Percentiles rank a stretch among this genome's conserved stretches.
Conservation (phyloP, 495 filamentous ascomycete species). For the Aspergillus saccharolyticus region DNA sequence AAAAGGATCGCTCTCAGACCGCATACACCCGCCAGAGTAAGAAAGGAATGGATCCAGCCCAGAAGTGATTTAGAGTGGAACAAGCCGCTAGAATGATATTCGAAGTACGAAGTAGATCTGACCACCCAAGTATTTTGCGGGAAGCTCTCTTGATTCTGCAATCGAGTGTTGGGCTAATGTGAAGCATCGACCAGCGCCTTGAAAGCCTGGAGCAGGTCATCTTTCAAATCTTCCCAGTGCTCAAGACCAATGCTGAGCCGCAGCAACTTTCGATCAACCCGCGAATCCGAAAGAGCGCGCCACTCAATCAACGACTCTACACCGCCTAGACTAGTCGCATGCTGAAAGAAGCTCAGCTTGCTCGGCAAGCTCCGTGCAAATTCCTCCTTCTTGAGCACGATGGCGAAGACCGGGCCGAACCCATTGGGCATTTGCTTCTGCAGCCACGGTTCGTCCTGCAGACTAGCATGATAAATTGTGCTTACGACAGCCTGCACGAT, state of each 20-base stretch:
- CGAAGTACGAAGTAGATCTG: too few relatives aligned
- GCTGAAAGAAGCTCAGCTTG: constrained; percentile 71
- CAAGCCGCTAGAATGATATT: too few relatives aligned
- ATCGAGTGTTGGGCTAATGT: too few relatives aligned
- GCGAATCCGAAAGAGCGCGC: constrained; percentile 65
- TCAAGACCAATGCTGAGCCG: constrained; percentile 77
- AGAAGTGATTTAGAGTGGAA: too few relatives aligned
- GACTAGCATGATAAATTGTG: constrained; percentile 63
- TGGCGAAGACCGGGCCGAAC: constrained; percentile 73
- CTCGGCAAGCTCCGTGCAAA: constrained; percentile 62
- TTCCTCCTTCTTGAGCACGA: constrained; percentile 52
- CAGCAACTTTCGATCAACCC: constrained; percentile 61
- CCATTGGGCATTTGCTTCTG: constrained; percentile 78
- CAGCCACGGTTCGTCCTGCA: constrained; percentile 68
- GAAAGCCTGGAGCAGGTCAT: constrained; percentile 65
- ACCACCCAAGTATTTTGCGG: too few relatives aligned
- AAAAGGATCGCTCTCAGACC: too few relatives aligned
- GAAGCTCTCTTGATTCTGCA: too few relatives aligned
- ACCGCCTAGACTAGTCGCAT: constrained; percentile 84
- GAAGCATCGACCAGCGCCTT: background rate
- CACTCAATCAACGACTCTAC: constrained; percentile 74
- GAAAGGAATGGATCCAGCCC: too few relatives aligned
- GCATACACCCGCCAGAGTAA: too few relatives aligned
- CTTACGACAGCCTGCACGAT: constrained; percentile 44
- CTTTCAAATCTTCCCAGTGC: constrained; percentile 66